A percentile compares a stretch with the other conserved stretches of the same genome.
Evolutionary conservation across 2,329 filamentous ascomycete genomes (phyloP).

Genomic region (Fusarium sororula): DNA sequence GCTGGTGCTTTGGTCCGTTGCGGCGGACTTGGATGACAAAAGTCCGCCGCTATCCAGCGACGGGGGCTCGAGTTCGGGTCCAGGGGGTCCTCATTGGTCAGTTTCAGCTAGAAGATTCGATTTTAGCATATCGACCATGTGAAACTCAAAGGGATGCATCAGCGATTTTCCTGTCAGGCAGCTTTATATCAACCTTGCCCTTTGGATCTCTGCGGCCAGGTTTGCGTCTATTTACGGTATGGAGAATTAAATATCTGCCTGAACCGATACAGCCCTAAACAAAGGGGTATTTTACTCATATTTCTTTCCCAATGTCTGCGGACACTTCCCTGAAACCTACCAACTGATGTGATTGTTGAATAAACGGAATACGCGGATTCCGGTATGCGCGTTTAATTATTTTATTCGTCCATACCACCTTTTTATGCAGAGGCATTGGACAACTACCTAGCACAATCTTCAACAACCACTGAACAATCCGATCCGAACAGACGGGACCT

Average conservation of each 20-base stretch:
- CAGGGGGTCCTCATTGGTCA: constrained; percentile 18
- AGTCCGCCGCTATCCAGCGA: constrained; percentile 25
- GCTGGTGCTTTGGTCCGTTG: background rate
- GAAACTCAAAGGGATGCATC: constrained; percentile 2
- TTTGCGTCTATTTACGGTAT: background rate
- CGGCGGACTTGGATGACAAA: constrained; percentile 23
- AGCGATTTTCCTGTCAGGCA: background rate
- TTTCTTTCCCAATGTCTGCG: background rate
- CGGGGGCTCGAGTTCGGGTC: constrained; percentile 22
- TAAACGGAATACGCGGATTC: constrained; percentile 9
- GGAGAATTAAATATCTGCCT: background rate
- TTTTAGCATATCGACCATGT: constrained; percentile 1
- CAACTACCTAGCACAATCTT: background rate
- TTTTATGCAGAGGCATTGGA: constrained; percentile 13
- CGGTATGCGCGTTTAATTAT: constrained; percentile 10
- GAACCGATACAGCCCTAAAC: background rate
- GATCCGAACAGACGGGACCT: background rate
- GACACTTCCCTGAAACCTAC: background rate
- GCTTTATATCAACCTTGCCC: background rate
- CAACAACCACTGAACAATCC: background rate
- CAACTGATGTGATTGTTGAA: background rate
- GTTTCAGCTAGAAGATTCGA: constrained; percentile 21
- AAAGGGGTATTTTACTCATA: background rate
- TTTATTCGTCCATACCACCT: background rate
- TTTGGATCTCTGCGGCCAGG: background rate